These are phyloP conservation scores for Salix viminalis DNA, from an alignment of 345 rosid species.

Conservation along the genomic window DNA sequence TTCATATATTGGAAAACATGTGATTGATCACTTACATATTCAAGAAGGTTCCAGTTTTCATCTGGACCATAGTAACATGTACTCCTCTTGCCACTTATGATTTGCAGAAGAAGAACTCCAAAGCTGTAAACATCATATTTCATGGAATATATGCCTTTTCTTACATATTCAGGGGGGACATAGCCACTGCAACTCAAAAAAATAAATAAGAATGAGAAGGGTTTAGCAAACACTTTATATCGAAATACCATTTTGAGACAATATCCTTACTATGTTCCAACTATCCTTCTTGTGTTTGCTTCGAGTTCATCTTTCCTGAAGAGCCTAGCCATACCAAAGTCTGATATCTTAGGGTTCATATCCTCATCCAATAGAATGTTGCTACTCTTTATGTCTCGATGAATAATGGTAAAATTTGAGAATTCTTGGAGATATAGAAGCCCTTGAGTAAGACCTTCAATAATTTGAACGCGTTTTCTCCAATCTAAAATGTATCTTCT, in stretches of 20 bases:
- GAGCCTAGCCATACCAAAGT: slow-evolving; percentile 42
- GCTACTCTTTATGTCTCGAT: slow-evolving; percentile 41
- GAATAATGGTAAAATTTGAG: slow-evolving; percentile 43
- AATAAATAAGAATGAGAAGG: background rate
- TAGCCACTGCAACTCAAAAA: slow-evolving; percentile 31
- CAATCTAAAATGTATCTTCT: slow-evolving; percentile 24
- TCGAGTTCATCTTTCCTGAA: slow-evolving; percentile 34
- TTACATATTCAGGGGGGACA: slow-evolving; percentile 50
- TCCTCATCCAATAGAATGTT: slow-evolving; percentile 35
- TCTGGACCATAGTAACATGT: slow-evolving; percentile 19
- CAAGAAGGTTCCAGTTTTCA: slow-evolving; percentile 6
- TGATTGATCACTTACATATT: slow-evolving; percentile 7
- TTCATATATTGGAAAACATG: slow-evolving; percentile 5
- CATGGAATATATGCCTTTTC: slow-evolving; percentile 39
- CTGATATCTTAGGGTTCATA: slow-evolving; percentile 45
- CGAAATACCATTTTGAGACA: no score
- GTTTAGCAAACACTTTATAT: background rate
- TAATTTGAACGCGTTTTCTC: slow-evolving; percentile 31
- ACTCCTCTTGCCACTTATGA: slow-evolving; percentile 41
- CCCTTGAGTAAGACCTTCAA: slow-evolving; percentile 48
- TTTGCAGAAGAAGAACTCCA: slow-evolving; percentile 49
- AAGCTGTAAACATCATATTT: slow-evolving; percentile 52
- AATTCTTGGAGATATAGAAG: slow-evolving; percentile 49
- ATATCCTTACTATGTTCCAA: slow-evolving; percentile 39
- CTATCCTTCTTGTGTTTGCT: slow-evolving; percentile 37